Base-by-base conservation (phyloP, 148 eudicot genomes). In the Heliosperma pusillum region DNA sequence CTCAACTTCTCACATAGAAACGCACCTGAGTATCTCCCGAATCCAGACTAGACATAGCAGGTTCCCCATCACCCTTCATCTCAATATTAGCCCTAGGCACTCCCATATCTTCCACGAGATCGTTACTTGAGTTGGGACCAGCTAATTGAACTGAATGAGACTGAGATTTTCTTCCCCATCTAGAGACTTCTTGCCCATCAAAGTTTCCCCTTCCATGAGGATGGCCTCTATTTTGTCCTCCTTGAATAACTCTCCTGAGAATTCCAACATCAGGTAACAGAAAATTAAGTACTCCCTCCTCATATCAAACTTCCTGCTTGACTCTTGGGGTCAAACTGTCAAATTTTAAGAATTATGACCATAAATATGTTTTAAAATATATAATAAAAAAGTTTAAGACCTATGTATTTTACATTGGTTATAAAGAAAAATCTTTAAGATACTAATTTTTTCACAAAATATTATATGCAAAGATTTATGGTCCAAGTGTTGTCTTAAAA, bases 81-180 rank as follows among this genome's bases (percentile, higher is more conserved):
- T 64, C 81, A 62, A 71, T 77, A 74, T 80, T 72, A 55, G 77
- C 24, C 71, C 42, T 70, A 45, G 75, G 26, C 66, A 68, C 62
- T 78, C 81, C 89, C 80, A 77, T 70, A 78, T 72, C 85, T 30
- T 74, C 56, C 58, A 59, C 78, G 19, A 76, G 83, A 71, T 79
- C 76, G 40, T 75, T 79, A 69, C 79, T 72, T 62, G 80, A 67
- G 75, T 81, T 85, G 69, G 79, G 68, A 80, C 77, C 82, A 61
- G 81, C 73, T 56, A 80, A 71, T 29, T 70, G 33, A 66, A n/a
- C 83, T 71, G 62, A 21, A 3, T 78, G 72, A 20, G 79, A 60
- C 80, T 85, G 93, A 74, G 87, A 77, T 67, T 81, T 89, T 78
- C 80, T 88, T 59, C 78, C 81, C 90, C 87, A 80, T 42, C 90